Evolutionary conservation across 2,329 filamentous ascomycete genomes (phyloP), one percentile per base, ranked within the genome.

Genomic region (Penicillium brevicompactum): DNA sequence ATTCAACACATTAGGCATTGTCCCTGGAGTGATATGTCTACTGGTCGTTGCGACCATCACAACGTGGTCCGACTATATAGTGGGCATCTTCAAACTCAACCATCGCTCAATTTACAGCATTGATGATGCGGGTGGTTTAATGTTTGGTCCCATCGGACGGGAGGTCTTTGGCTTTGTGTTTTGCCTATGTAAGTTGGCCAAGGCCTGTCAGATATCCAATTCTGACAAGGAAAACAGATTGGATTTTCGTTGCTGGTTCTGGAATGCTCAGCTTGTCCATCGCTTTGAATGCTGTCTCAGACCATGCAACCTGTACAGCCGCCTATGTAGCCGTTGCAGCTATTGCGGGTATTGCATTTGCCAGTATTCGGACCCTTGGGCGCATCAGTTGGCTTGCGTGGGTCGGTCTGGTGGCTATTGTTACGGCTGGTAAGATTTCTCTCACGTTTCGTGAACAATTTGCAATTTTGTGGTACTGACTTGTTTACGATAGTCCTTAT

Each of bases 201-300:
- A 37, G 14, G n/a, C n/a, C 14, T 7, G n/a, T n/a, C 3, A 7
- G n/a, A 3, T 37, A 7, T 6, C n/a, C 34, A 37, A 37, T 14
- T 13, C 34, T 37, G n/a, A 37, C 34, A 5, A 37, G 14, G 3
- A 37, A 14, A 13, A 34, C 7, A 63, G 60, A 56, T 56, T 63
- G 60, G 60, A 51, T 58, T 16, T 63, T 63, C 22, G 49, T 51
- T 13, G 60, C 60, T 14, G 60, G 60, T 27, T 63, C 60, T n/a
- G 60, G 60, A 37, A 63, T 63, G 60, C 56, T 63, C 14, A 55
- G 60, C 21, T 55, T 62, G 11, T 62, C 60, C 0, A 62, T 62
- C 24, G 58, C 48, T 18, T 53, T 62, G n/a, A 62, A 62, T 24
- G 60, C 60, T 16, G 58, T 62, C 2, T 60, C 57, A 4, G 37